These are phyloP conservation scores for Euphrasia arctica DNA, from an alignment of 305 asterid genomes.

Conservation along the genomic window DNA sequence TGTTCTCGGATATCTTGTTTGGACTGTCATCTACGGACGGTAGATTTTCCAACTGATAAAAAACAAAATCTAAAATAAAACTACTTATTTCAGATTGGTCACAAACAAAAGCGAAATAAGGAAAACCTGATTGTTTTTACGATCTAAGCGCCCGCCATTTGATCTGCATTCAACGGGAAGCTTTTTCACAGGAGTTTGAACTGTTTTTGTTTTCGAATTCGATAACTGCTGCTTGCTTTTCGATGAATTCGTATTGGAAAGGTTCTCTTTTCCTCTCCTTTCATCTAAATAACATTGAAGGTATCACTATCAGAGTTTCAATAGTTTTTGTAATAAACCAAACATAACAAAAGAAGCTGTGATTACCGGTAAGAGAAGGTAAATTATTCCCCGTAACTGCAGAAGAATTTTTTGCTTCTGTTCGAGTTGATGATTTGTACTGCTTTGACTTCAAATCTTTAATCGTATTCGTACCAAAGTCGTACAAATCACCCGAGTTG, in stretches of 20 bases:
- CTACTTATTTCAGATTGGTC: background rate
- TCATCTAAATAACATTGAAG: conserved; percentile 40
- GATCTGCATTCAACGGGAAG: conserved; percentile 35
- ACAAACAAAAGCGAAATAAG: background rate
- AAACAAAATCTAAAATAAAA: conserved; percentile 15
- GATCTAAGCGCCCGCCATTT: conserved; percentile 35
- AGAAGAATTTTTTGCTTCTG: conserved; percentile 23
- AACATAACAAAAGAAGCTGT: background rate
- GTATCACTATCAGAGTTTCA: no score
- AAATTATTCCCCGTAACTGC: conserved; percentile 29
- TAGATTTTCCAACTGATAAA: conserved; percentile 43
- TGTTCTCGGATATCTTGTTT: conserved; percentile 61
- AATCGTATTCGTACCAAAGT: conserved; percentile 21
- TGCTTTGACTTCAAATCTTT: conserved; percentile 42
- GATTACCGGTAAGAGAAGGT: conserved; percentile 40
- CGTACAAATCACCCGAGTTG: conserved; percentile 38
- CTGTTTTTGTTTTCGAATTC: conserved; percentile 29
- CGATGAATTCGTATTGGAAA: conserved; percentile 33
- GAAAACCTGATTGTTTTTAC: conserved; percentile 43
- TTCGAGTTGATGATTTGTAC: conserved; percentile 37
- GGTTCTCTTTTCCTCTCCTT: conserved; percentile 51
- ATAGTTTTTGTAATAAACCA: background rate
- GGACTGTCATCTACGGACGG: conserved; percentile 36
- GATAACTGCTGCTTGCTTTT: conserved; percentile 46
- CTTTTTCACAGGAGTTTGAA: conserved; percentile 43